Conservation (phyloP, 2,329 filamentous ascomycete species). For the Blumeriella jaapii region DNA sequence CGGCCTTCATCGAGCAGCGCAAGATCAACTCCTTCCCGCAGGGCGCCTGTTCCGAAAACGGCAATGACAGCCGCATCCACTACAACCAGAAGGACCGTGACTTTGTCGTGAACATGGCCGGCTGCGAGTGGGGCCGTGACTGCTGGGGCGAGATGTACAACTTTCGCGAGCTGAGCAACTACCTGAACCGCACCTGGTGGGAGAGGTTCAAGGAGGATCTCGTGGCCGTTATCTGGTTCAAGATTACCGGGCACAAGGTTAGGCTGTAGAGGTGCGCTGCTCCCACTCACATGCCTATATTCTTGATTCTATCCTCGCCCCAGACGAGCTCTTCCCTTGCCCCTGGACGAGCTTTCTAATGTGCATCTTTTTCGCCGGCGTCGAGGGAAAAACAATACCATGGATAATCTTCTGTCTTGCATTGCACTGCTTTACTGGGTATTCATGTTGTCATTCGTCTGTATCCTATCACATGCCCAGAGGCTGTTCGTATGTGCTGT, state of each 20-base stretch:
- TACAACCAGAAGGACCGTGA: slow-evolving; percentile 79
- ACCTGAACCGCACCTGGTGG: slow-evolving; percentile 75
- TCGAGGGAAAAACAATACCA: too few relatives aligned
- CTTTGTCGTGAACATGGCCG: slow-evolving; percentile 97
- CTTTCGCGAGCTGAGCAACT: slow-evolving; percentile 84
- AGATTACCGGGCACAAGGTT: slow-evolving; percentile 43
- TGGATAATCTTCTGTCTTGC: slow-evolving; percentile 1
- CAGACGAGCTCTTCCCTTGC: neutral
- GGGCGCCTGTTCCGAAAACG: slow-evolving; percentile 73
- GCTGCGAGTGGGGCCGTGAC: slow-evolving; percentile 91
- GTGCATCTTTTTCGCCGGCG: too few relatives aligned
- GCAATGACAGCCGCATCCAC: slow-evolving; percentile 67
- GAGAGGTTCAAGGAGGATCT: slow-evolving; percentile 62
- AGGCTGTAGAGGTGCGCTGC: slow-evolving; percentile 15
- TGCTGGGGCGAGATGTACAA: slow-evolving; percentile 98
- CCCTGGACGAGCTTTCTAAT: too few relatives aligned
- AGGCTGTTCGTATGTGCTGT: too few relatives aligned
- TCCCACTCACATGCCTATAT: neutral
- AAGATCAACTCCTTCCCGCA: slow-evolving; percentile 90
- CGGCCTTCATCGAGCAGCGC: slow-evolving; percentile 81
- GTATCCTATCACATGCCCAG: too few relatives aligned
- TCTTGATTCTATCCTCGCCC: neutral
- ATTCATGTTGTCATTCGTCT: too few relatives aligned
- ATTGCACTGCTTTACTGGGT: too few relatives aligned
- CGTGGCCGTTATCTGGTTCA: slow-evolving; percentile 48